Percentiles rank a stretch among this genome's conserved stretches.
phyloP scores from a whole-genome alignment of 2,329 filamentous ascomycete species.

The Lecanosticta acicola region DNA sequence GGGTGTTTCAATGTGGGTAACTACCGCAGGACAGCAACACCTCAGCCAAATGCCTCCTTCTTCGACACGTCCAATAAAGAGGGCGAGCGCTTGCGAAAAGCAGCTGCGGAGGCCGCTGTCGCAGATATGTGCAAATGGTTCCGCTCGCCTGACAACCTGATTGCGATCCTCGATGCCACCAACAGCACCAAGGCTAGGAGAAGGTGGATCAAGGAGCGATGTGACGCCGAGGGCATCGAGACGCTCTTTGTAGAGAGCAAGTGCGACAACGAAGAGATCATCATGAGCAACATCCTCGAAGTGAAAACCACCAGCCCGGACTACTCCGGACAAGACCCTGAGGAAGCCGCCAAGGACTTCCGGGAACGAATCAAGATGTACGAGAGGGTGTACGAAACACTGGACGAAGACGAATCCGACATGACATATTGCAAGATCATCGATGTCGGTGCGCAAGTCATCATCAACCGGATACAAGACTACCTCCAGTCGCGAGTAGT shows the following conservation, averaged over 20 bases:
- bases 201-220: slow-evolving; percentile 82
- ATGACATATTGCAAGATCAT: slow-evolving; percentile 97
- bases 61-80: slow-evolving; percentile 88
- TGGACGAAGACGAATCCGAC: slow-evolving; percentile 80
- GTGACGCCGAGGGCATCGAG: slow-evolving; percentile 66
- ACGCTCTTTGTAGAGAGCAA: slow-evolving; percentile 95
- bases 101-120: slow-evolving; percentile 86
- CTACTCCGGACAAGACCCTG: slow-evolving; percentile 89
- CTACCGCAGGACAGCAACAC: slow-evolving; percentile 84
- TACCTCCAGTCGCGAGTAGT: slow-evolving; percentile 94
- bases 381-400: slow-evolving; percentile 91
- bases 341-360: slow-evolving; percentile 85
- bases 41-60: slow-evolving; percentile 87
- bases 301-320: slow-evolving; percentile 96
- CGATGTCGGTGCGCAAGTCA: slow-evolving; percentile 89
- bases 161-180: slow-evolving; percentile 92
- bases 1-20: slow-evolving; percentile 96
- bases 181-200: slow-evolving; percentile 89
- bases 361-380: slow-evolving; percentile 92
- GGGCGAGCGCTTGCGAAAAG: slow-evolving; percentile 80
- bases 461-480: slow-evolving; percentile 96
- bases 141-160: slow-evolving; percentile 65
- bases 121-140: slow-evolving; percentile 96
- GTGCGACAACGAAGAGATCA: slow-evolving; percentile 90
- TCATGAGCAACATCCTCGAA: slow-evolving; percentile 84